Conservation (phyloP, 2,329 filamentous ascomycete species). For the Trichoderma guizhouense region DNA sequence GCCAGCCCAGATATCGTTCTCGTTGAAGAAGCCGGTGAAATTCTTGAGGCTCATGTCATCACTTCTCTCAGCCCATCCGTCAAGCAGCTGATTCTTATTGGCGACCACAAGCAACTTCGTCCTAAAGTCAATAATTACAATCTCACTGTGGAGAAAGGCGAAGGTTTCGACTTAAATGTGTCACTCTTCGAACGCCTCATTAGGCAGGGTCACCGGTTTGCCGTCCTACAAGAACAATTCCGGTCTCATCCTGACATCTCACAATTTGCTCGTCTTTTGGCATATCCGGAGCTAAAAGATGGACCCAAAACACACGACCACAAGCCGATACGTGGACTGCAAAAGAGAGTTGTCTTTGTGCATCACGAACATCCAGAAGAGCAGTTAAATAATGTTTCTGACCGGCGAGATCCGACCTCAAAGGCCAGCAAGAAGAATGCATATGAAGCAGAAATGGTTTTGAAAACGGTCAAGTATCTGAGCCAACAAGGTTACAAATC, state of each 20-base stretch:
- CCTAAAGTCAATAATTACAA: conserved; percentile 63
- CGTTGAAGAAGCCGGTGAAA: conserved; percentile 71
- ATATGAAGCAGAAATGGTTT: conserved; percentile 64
- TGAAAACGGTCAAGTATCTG: conserved; percentile 64
- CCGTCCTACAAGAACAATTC: conserved; percentile 59
- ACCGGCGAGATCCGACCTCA: conserved; percentile 47
- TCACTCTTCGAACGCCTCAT: conserved; percentile 70
- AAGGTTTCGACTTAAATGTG: conserved; percentile 63
- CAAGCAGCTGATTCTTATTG: conserved; percentile 66
- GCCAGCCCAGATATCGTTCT: conserved; percentile 58
- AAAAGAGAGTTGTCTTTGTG: conserved; percentile 61
- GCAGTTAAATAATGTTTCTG: conserved; percentile 39
- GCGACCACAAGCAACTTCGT: conserved; percentile 69
- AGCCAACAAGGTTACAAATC: conserved; percentile 69
- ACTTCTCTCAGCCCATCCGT: conserved; percentile 54
- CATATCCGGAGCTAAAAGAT: conserved; percentile 61
- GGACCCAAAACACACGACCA: conserved; percentile 47
- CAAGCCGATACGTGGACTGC: conserved; percentile 52
- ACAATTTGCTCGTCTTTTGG: conserved; percentile 51
- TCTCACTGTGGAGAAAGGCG: conserved; percentile 59
- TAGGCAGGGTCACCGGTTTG: conserved; percentile 49
- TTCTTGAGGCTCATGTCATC: conserved; percentile 62
- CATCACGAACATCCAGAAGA: conserved; percentile 58
- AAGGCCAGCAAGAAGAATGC: conserved; percentile 56
- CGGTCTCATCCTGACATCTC: conserved; percentile 69